phyloP scores from a whole-genome alignment of 768 basidiomycete species.

The Naganishia friedmannii region DNA sequence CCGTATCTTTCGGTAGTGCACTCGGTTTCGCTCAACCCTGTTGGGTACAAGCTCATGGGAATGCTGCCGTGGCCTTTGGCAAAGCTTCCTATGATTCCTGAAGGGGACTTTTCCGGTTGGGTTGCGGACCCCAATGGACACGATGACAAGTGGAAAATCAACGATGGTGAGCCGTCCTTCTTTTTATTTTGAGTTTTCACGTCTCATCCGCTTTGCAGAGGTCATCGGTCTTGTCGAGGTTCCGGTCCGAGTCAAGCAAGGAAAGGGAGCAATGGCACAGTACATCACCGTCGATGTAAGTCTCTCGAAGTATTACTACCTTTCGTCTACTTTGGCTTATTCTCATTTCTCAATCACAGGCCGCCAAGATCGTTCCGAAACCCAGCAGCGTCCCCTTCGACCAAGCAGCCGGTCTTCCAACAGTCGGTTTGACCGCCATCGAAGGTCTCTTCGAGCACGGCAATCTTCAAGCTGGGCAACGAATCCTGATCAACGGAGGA shows the following conservation, averaged over 20 bases:
- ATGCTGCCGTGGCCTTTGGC: conserved; percentile 56
- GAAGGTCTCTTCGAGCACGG: conserved; percentile 57
- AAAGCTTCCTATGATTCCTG: conserved; percentile 59
- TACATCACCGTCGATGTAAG: conserved; percentile 33
- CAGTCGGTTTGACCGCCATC: conserved; percentile 62
- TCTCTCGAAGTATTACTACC: neutral
- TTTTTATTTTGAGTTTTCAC: neutral
- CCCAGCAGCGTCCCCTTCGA: conserved; percentile 60
- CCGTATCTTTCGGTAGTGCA: conserved; percentile 12
- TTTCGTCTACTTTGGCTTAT: neutral
- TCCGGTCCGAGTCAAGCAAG: conserved; percentile 20
- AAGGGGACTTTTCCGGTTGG: conserved; percentile 64
- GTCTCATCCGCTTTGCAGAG: conserved; percentile 11
- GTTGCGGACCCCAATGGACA: conserved; percentile 60
- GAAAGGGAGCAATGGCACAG: conserved; percentile 27
- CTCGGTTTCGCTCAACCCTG: conserved; percentile 29
- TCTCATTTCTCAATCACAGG: neutral
- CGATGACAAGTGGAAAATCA: conserved; percentile 15
- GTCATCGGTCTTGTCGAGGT: conserved; percentile 22
- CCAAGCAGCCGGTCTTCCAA: conserved; percentile 62
- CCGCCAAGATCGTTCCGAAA: conserved; percentile 49
- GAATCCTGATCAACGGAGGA: conserved; percentile 68
- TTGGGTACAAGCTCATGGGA: conserved; percentile 35
- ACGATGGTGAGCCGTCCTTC: conserved; percentile 7
- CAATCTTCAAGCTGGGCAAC: conserved; percentile 60